Percentiles rank a stretch among this genome's conserved stretches.
Evolutionary conservation across 2,329 filamentous ascomycete species (phyloP).

Genomic region (Penicillium sp.): DNA sequence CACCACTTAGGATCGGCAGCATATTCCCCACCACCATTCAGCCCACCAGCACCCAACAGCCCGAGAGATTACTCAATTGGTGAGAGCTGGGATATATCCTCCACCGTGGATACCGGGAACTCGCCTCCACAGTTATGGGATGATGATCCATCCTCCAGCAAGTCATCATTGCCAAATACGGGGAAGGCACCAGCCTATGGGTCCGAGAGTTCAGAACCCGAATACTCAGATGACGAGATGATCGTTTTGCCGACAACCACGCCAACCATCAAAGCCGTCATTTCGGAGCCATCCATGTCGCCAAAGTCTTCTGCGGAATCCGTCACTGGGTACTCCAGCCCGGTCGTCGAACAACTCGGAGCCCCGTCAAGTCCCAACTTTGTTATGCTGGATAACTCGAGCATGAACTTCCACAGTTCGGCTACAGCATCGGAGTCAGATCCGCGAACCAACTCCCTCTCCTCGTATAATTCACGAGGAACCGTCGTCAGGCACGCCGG

Average conservation of each 20-base stretch:
- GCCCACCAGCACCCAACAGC: conserved; percentile 26
- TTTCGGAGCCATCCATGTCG: conserved; percentile 32
- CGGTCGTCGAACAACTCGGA: conserved; percentile 40
- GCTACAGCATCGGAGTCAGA: conserved; percentile 32
- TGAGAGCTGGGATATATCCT: conserved; percentile 38
- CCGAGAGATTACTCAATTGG: conserved; percentile 28
- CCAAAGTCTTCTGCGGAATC: conserved; percentile 22
- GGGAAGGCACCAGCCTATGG: conserved; percentile 22
- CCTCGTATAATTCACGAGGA: conserved; percentile 41
- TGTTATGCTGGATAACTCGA: conserved; percentile 24
- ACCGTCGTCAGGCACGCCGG: conserved; percentile 41
- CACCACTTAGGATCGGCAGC: conserved; percentile 25
- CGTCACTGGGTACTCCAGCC: conserved; percentile 37
- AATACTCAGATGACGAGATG: conserved; percentile 36
- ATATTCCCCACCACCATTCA: conserved; percentile 29
- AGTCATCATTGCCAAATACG: conserved; percentile 33
- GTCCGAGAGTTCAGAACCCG: conserved; percentile 23
- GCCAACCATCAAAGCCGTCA: conserved; percentile 40
- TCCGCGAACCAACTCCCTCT: conserved; percentile 39
- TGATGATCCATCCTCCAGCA: conserved; percentile 38
- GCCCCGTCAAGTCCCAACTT: conserved; percentile 43
- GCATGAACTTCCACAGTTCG: conserved; percentile 38
- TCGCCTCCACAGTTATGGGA: conserved; percentile 41
- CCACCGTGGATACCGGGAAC: conserved; percentile 36
- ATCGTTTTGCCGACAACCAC: conserved; percentile 32